Evolutionary conservation across 225 moss, liverwort and hornwort species (phyloP), one percentile per base, ranked within the genome.

Genomic region (Straminergon stramineum): DNA sequence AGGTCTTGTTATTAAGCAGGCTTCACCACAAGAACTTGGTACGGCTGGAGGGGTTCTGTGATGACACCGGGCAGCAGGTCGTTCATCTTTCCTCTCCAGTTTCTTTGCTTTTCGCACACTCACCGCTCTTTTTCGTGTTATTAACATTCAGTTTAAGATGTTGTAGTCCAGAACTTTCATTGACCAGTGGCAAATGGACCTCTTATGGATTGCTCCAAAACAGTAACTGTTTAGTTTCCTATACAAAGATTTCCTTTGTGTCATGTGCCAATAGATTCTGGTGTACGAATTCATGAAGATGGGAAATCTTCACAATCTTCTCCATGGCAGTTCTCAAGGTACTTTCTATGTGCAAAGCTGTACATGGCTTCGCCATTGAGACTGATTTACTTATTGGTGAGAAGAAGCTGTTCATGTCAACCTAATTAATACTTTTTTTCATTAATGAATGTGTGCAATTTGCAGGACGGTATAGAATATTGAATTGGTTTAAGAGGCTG

Each of bases 21-120:
- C 92, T 94, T 65, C 94, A 94, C 70, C 94, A 94, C 70, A 92
- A 91, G 65, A 92, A 91, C 84, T 88, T 94, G 58, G 89, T 94
- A 23, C 89, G 86, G 19, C 53, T 94, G 85, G 94, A 93, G 85
- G 94, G 94, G 5, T 92, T 93, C 48, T 94, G 94, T 17, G 92
- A 94, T 24, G 93, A 94, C 6, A 30, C 65, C 10, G 90, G 85
- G 37, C 85, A 93, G 48, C 91, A 94, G 94, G 92, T 91, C 31
- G 39, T 74, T 51, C 61, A 63, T 86, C 32, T 61, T 39, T 56
- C 84, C 43, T n/a, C 52, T 85, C 16, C 37, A 35, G 56, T 68
- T 41, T 84, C 45, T 73, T 88, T 58, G 51, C 75, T 75, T 70
- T 48, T 52, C 65, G 16, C 14, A 12, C 32, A 52, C 17, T 26